Percentiles rank a stretch among this genome's conserved stretches.
These are phyloP conservation scores for Aspergillus ochraceoroseus DNA, from an alignment of 2,329 filamentous ascomycete species.

Conservation along the genomic window DNA sequence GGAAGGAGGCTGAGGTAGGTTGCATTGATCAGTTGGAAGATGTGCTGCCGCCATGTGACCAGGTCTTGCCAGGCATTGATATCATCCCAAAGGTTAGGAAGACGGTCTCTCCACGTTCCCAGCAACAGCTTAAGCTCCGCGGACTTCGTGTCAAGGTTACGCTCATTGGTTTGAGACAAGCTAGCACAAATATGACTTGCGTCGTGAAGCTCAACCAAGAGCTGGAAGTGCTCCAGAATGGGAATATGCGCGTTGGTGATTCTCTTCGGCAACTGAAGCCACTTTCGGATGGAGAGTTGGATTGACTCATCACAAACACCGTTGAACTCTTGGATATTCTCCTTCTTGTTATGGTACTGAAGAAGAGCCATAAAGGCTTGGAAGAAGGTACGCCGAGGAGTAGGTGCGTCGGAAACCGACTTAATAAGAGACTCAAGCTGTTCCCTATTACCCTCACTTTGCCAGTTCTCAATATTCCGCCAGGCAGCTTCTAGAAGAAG, in stretches of 20 bases:
- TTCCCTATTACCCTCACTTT: conserved; percentile 76
- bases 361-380: conserved; percentile 96
- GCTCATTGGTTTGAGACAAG: conserved; percentile 73
- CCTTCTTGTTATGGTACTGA: conserved; percentile 86
- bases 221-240: conserved; percentile 94
- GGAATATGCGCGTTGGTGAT: conserved; percentile 95
- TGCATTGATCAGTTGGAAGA: conserved; percentile 93
- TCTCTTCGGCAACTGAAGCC: conserved; percentile 92
- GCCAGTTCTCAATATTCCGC: conserved; percentile 95
- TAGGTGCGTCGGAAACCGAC: conserved; percentile 94
- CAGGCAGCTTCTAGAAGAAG: conserved; percentile 91
- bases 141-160: conserved; percentile 88
- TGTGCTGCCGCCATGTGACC: conserved; percentile 99
- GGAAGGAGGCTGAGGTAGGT: conserved; percentile 86
- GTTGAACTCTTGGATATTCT: conserved; percentile 73
- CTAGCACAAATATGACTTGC: conserved; percentile 95
- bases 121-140: conserved; percentile 91
- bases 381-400: conserved; percentile 90
- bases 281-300: conserved; percentile 93
- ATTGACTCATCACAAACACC: conserved; percentile 94
- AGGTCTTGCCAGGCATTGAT: conserved; percentile 99
- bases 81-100: conserved; percentile 98
- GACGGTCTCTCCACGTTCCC: conserved; percentile 87
- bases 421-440: conserved; percentile 91
- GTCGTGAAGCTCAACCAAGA: conserved; percentile 94